Conservation (phyloP, 805 yeast genomes). For the Yarrowia porcina region DNA sequence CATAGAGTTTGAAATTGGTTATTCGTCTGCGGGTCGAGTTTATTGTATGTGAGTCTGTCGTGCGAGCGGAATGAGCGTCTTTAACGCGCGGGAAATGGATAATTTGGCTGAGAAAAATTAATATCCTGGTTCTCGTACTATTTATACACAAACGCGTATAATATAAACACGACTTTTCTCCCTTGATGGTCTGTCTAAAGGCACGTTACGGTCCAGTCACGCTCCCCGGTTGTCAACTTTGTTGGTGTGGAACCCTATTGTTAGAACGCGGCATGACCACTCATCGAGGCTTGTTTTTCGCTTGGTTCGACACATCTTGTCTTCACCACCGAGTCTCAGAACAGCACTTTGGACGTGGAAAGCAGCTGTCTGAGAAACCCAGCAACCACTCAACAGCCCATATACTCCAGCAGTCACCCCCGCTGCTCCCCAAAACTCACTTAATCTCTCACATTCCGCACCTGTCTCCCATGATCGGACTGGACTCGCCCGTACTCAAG, state of each 20-base stretch:
- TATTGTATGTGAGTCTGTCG: background rate
- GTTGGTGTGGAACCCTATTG: constrained; percentile 8
- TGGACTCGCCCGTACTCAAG: constrained; percentile 23
- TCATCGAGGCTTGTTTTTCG: constrained; percentile 1
- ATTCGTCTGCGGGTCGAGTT: background rate
- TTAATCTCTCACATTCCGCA: constrained; percentile 12
- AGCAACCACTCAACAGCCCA: background rate
- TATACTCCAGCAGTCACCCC: background rate
- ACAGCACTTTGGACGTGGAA: background rate
- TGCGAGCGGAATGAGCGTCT: background rate
- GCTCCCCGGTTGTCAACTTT: constrained; percentile 17
- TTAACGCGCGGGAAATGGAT: background rate
- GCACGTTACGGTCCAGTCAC: constrained; percentile 8
- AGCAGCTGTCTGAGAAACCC: too few species aligned
- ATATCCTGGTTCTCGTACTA: background rate
- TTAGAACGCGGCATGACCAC: constrained; percentile 15
- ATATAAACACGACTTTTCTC: background rate
- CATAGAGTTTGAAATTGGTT: background rate
- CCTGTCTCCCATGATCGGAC: constrained; percentile 6
- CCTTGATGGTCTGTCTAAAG: too few species aligned
- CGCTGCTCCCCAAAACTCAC: background rate
- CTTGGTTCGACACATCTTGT: background rate
- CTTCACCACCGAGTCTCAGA: background rate
- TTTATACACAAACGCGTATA: background rate
- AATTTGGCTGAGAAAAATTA: background rate